Evolutionary conservation across 495 filamentous ascomycete genomes (phyloP).

Genomic region (Lasiosphaeriaceae sp.): DNA sequence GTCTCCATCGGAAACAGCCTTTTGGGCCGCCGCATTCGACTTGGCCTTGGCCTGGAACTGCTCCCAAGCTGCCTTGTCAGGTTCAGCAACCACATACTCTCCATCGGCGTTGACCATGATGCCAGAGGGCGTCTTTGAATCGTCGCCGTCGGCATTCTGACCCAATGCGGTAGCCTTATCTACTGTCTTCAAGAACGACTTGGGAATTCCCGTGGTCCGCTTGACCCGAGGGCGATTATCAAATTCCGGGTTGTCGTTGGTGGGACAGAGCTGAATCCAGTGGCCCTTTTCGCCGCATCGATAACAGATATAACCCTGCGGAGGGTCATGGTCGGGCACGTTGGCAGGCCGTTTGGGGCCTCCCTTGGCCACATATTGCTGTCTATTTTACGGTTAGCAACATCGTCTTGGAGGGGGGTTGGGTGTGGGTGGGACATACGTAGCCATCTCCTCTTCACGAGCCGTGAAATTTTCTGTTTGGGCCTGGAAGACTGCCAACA

Average conservation of each 20-base stretch:
- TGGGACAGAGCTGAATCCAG: constrained; percentile 96
- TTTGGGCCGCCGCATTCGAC: constrained; percentile 72
- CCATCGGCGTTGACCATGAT: constrained; percentile 98
- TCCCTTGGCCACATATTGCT: constrained; percentile 49
- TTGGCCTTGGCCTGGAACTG: constrained; percentile 91
- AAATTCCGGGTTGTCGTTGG: constrained; percentile 93
- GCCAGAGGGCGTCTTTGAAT: constrained; percentile 71
- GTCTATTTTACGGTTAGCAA: constrained; percentile 43
- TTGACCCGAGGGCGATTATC: constrained; percentile 88
- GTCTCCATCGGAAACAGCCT: constrained; percentile 62
- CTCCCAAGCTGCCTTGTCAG: constrained; percentile 94
- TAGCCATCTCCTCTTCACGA: constrained; percentile 87
- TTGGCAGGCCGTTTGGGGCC: constrained; percentile 62
- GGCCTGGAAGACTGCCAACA: constrained; percentile 81
- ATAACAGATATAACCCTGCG: constrained; percentile 92
- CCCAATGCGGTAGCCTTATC: constrained; percentile 78
- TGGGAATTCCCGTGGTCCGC: constrained; percentile 91
- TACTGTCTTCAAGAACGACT: constrained; percentile 87
- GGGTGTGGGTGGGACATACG: constrained; percentile 56
- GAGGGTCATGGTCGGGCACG: constrained; percentile 84
- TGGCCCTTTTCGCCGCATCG: constrained; percentile 98
- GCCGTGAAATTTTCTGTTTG: constrained; percentile 82
- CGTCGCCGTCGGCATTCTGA: constrained; percentile 68
- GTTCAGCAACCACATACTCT: constrained; percentile 90
- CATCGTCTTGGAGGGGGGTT: not conserved